phyloP scores from a whole-genome alignment of 139 green algal genomes.

The Coelastrella sp. region DNA sequence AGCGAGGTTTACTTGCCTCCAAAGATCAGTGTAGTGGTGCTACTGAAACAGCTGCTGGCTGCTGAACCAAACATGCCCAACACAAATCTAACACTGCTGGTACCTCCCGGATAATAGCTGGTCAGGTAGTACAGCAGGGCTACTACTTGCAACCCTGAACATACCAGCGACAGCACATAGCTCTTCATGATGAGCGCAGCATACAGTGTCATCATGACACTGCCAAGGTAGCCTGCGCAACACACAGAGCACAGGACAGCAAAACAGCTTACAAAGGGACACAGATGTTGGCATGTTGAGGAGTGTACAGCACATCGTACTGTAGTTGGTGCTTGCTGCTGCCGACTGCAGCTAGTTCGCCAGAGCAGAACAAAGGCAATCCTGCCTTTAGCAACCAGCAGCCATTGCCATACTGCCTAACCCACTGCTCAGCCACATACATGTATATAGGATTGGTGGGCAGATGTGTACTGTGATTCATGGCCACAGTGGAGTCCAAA shows the following conservation, averaged over 20 bases:
- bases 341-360: no score
- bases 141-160: conserved; percentile 83
- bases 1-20: conserved; percentile 13
- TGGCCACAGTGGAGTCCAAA: no score
- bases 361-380: no score
- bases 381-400: no score
- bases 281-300: no score
- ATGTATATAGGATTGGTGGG: no score
- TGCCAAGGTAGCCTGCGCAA: conserved; percentile 81
- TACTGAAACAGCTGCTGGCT: conserved; percentile 51
- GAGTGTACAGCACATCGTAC: no score
- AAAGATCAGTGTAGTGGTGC: not conserved
- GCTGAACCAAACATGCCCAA: conserved; percentile 60
- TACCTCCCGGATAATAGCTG: conserved; percentile 93
- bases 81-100: conserved; percentile 79
- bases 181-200: conserved; percentile 85
- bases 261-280: no score
- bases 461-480: no score
- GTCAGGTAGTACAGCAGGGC: conserved; percentile 93
- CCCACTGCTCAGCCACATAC: no score
- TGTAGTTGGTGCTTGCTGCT: no score
- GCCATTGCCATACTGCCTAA: no score
- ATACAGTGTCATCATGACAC: conserved; percentile 87
- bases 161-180: conserved; percentile 91
- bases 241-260: not conserved